Evolutionary conservation across 495 filamentous ascomycete genomes (phyloP).

Genomic region (Talaromyces proteolyticus): DNA sequence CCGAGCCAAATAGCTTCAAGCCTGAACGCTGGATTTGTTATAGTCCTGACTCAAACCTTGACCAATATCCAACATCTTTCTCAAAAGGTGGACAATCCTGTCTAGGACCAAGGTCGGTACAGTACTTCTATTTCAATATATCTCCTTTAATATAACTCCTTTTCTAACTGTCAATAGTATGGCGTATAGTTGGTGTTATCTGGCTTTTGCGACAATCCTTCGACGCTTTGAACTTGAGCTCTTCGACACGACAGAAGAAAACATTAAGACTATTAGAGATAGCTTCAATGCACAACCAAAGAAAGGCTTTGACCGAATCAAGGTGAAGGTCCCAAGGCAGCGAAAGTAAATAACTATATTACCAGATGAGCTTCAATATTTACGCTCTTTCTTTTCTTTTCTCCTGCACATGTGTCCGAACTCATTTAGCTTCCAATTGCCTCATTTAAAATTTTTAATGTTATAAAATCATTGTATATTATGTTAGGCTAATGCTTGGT

Average conservation of each 20-base stretch:
- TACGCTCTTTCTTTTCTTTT: no score
- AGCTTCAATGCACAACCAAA: slow-evolving; percentile 23
- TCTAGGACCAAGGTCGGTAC: slow-evolving; percentile 37
- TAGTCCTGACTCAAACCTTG: slow-evolving; percentile 14
- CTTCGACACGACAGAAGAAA: slow-evolving; percentile 17
- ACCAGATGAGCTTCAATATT: no score
- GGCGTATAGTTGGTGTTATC: slow-evolving; percentile 22
- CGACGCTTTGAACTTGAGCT: slow-evolving; percentile 25
- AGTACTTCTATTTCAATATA: not conserved
- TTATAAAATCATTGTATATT: no score
- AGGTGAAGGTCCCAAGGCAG: slow-evolving; percentile 17
- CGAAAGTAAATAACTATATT: no score
- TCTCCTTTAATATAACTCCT: not conserved
- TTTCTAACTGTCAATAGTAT: slow-evolving; percentile 10
- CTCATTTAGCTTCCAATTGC: no score
- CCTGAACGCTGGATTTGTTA: slow-evolving; percentile 39
- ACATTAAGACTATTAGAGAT: slow-evolving; percentile 21
- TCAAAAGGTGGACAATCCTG: slow-evolving; percentile 40
- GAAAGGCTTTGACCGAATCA: slow-evolving; percentile 11
- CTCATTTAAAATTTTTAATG: no score
- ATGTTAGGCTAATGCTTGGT: no score
- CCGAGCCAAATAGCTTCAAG: slow-evolving; percentile 26
- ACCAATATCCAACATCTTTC: slow-evolving; percentile 36
- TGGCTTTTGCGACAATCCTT: slow-evolving; percentile 20
- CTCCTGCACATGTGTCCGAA: no score